Evolutionary conservation across 2,329 filamentous ascomycete species (phyloP), one percentile per base, ranked within the genome.

Genomic region (Kalmusia sp.): DNA sequence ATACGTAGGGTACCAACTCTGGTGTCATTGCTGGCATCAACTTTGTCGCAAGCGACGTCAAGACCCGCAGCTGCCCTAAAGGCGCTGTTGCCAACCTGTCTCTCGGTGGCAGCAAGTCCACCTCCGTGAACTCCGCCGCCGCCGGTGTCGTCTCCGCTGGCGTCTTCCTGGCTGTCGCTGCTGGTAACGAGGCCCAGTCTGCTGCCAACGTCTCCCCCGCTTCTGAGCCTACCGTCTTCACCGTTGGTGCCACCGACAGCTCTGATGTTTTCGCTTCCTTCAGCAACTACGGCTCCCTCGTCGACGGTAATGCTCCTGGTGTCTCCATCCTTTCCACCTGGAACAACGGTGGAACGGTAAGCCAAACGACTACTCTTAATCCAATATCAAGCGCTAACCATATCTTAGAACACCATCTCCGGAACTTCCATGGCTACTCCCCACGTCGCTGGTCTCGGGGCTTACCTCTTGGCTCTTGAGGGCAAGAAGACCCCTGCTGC

Each of bases 341-440:
- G 72, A 61, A 62, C 35, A 67, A 78, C 48, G 72, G 74, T 49
- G 74, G 74, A 46, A 45, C 38, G 19, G 51, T 54, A 53, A 53
- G 51, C 54, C 41, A 44, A 27, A 51, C 48, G 25, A 24, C 56
- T 28, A 34, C 14, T 28, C 24, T 17, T 30, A n/a, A 34, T 24
- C 6, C 24, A 6, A 22, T 17, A 17, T 22, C 14, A 14, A 14
- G 25, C 14, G 17, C 51, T 59, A 22, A 53, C 44, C 79, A 70
- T 27, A 25, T 11, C 72, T 77, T n/a, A 82, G 77, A 78, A 77
- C 60, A 77, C 73, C 54, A 82, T 87, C 64, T 83, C 80, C 17
- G 87, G 86, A 46, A 89, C 87, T 19, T 85, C 81, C 49, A 88
- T 88, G 86, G 87, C 88, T 45, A 82, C 83, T 31, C 88, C 88